Percentiles rank a stretch among this genome's conserved stretches.
Evolutionary conservation across 768 basidiomycete genomes (phyloP).

Genomic region (Agrocybe pediades): DNA sequence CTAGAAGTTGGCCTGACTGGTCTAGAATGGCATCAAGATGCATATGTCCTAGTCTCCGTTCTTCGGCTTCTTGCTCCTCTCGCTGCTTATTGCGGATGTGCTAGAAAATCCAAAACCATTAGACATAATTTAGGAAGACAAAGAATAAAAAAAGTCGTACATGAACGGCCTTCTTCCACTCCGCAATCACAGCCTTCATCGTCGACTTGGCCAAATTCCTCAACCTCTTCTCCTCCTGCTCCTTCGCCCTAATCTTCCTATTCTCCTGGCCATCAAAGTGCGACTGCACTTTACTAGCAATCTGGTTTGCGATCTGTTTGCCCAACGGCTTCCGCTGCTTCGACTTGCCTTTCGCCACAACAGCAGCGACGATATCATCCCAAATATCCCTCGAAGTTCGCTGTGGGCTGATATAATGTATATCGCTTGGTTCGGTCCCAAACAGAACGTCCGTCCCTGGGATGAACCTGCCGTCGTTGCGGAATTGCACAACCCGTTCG

Average conservation of each 20-base stretch:
- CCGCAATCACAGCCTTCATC: slow-evolving; percentile 64
- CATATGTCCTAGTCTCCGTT: slow-evolving; percentile 74
- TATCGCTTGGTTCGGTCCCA: slow-evolving; percentile 25
- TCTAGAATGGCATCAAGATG: slow-evolving; percentile 91
- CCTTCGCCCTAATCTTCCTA: slow-evolving; percentile 58
- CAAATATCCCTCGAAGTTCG: slow-evolving; percentile 50
- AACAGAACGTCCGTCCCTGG: slow-evolving; percentile 38
- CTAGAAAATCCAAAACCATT: slow-evolving; percentile 33
- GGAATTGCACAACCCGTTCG: slow-evolving; percentile 33
- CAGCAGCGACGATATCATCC: slow-evolving; percentile 58
- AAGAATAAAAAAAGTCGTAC: slow-evolving; percentile 45
- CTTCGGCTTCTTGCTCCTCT: slow-evolving; percentile 69
- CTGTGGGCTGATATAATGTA: slow-evolving; percentile 28
- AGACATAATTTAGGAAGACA: not conserved
- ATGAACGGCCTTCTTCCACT: slow-evolving; percentile 89
- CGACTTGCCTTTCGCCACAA: slow-evolving; percentile 27
- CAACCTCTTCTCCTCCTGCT: slow-evolving; percentile 68
- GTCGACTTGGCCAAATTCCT: slow-evolving; percentile 71
- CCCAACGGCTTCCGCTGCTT: slow-evolving; percentile 33
- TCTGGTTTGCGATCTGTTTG: slow-evolving; percentile 46
- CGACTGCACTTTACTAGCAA: slow-evolving; percentile 65
- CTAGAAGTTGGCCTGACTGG: slow-evolving; percentile 84
- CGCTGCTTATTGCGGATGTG: slow-evolving; percentile 75
- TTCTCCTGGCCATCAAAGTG: slow-evolving; percentile 76
- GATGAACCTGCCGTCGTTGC: slow-evolving; percentile 39